Conservation (phyloP, 2,329 filamentous ascomycete species). For the Ilyonectria robusta region DNA sequence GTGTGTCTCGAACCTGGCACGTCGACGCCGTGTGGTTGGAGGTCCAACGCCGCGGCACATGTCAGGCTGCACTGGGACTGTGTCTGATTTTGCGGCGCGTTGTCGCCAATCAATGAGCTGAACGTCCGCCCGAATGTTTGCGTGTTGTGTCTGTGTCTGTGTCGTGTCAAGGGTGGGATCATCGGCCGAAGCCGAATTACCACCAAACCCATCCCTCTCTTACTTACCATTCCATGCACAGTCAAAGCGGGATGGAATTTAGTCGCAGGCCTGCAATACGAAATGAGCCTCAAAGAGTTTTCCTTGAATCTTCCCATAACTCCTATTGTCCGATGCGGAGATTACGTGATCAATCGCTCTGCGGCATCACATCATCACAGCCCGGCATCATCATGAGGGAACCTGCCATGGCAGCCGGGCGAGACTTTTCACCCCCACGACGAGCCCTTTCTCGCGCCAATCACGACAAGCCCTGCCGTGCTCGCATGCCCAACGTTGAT, state of each 20-base stretch:
- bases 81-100: conserved; percentile 9
- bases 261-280: neutral
- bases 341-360: neutral
- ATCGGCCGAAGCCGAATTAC: conserved; percentile 19
- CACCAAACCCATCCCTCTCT: neutral
- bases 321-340: conserved; percentile 1
- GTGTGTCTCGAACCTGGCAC: conserved; percentile 18
- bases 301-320: neutral
- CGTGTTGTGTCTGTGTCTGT: neutral
- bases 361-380: neutral
- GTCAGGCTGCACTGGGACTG: conserved; percentile 20
- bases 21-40: conserved; percentile 21
- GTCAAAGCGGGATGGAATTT: neutral
- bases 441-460: neutral
- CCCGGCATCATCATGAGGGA: neutral
- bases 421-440: neutral
- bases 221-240: neutral
- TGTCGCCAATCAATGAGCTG: conserved; percentile 17
- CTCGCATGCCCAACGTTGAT: neutral
- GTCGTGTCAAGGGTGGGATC: conserved; percentile 4
- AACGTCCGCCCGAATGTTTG: neutral
- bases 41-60: conserved; percentile 27
- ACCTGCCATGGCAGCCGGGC: neutral
- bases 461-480: neutral
- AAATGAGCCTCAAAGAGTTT: neutral